These are phyloP conservation scores for Brassica hybrid DNA, from an alignment of 441 rosid species.

Conservation along the genomic window DNA sequence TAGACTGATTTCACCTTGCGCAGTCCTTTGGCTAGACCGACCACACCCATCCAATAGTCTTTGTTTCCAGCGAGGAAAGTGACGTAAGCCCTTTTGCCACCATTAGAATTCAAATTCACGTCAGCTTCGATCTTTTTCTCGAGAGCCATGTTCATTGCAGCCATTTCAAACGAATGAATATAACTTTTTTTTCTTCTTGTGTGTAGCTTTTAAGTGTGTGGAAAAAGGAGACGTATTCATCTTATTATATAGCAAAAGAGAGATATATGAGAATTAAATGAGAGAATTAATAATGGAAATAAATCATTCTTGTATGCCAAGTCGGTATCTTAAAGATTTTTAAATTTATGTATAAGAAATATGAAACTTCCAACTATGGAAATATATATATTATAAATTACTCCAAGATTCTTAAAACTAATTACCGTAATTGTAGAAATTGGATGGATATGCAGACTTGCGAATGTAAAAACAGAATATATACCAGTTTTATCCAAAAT, in stretches of 20 bases:
- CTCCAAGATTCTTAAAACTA: neutral
- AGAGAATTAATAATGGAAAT: neutral
- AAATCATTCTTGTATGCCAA: neutral
- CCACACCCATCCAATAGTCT: conserved; percentile 14
- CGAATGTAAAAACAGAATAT: neutral
- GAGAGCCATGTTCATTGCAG: neutral
- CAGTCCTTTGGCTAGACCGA: conserved; percentile 15
- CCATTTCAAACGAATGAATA: neutral
- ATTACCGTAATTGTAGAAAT: neutral
- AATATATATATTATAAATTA: neutral
- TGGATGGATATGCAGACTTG: neutral
- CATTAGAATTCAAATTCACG: neutral
- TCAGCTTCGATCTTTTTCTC: neutral
- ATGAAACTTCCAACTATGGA: neutral
- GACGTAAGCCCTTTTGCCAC: conserved; percentile 16
- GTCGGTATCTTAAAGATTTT: neutral
- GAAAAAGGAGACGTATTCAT: neutral
- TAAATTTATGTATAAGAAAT: neutral
- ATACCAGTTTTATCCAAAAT: neutral
- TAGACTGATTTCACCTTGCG: conserved; percentile 10
- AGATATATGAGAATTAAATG: neutral
- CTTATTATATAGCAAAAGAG: neutral
- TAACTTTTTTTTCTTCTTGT: neutral
- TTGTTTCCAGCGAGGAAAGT: conserved; percentile 11
- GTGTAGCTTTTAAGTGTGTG: neutral